phyloP scores from a whole-genome alignment of 2,329 filamentous ascomycete species.

The Xylaria sp. region DNA sequence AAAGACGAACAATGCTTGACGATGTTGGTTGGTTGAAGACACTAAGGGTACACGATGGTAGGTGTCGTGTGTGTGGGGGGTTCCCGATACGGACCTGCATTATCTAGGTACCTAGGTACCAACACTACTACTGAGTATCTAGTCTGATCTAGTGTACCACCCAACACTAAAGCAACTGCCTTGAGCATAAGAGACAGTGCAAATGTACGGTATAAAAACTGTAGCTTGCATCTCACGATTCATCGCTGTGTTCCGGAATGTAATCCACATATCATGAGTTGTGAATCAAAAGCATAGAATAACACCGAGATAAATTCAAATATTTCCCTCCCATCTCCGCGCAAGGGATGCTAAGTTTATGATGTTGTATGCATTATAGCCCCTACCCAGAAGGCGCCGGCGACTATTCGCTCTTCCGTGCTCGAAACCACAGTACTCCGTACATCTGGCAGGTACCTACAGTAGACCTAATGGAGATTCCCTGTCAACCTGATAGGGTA shows the following conservation, averaged over 20 bases:
- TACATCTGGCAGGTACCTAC: too few relatives aligned
- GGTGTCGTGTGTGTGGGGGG: background rate
- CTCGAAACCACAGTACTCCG: too few relatives aligned
- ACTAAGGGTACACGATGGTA: background rate
- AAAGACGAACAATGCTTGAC: background rate
- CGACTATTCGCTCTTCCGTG: too few relatives aligned
- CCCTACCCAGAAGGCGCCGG: too few relatives aligned
- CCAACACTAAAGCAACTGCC: background rate
- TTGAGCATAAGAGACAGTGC: background rate
- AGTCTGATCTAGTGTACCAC: too few relatives aligned
- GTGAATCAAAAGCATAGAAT: background rate
- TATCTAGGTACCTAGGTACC: background rate
- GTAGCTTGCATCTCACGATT: background rate
- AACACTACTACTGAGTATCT: too few relatives aligned
- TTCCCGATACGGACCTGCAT: background rate
- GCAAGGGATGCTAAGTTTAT: background rate
- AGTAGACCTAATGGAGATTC: background rate
- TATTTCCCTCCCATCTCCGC: background rate
- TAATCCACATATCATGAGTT: background rate
- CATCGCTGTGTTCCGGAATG: background rate
- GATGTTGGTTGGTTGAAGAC: background rate
- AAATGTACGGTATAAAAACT: background rate
- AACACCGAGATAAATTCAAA: background rate
- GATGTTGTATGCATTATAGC: too few relatives aligned
- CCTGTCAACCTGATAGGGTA: constrained; percentile 13